A percentile compares a stretch with the other conserved stretches of the same genome.
phyloP scores from a whole-genome alignment of 352 stramenopile genomes.

The Phytophthora cajani region DNA sequence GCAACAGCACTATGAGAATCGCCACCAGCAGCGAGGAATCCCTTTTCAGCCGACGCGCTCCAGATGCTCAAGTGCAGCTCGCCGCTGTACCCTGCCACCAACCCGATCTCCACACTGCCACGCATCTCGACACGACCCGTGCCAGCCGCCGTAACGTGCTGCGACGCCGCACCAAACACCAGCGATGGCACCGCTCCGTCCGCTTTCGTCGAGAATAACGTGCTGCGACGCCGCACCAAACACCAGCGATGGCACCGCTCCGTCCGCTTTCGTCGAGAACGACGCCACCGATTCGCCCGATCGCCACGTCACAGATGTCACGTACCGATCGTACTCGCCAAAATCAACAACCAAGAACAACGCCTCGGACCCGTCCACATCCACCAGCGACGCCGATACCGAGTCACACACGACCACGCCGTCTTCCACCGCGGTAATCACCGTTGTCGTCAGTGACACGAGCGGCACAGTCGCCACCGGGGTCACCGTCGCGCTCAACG shows the following conservation, averaged over 20 bases:
- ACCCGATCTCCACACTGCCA: conserved; percentile 32
- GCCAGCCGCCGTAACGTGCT: conserved; percentile 18
- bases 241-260: conserved; percentile 11
- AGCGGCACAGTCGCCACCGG: conserved; percentile 36
- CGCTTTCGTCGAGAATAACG: conserved; percentile 14
- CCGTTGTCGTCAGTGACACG: conserved; percentile 11
- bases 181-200: conserved; percentile 17
- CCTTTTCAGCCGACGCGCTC: conserved; percentile 20
- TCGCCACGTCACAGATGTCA: conserved; percentile 29
- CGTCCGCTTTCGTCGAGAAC: conserved; percentile 19
- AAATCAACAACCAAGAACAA: conserved; percentile 43
- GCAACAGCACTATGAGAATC: background rate
- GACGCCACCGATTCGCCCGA: conserved; percentile 12
- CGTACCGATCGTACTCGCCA: conserved; percentile 15
- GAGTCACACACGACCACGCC: conserved; percentile 26
- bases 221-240: conserved; percentile 7
- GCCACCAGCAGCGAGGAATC: background rate
- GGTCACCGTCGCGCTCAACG: conserved; percentile 24
- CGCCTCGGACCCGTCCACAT: conserved; percentile 46
- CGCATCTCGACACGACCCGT: conserved; percentile 17
- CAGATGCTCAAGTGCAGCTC: conserved; percentile 19
- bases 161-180: conserved; percentile 9
- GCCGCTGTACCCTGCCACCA: conserved; percentile 31
- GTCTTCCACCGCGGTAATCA: conserved; percentile 37
- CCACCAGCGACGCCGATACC: conserved; percentile 36